Conservation (phyloP, 768 basidiomycete genomes). For the Calocybe gangraenosa region DNA sequence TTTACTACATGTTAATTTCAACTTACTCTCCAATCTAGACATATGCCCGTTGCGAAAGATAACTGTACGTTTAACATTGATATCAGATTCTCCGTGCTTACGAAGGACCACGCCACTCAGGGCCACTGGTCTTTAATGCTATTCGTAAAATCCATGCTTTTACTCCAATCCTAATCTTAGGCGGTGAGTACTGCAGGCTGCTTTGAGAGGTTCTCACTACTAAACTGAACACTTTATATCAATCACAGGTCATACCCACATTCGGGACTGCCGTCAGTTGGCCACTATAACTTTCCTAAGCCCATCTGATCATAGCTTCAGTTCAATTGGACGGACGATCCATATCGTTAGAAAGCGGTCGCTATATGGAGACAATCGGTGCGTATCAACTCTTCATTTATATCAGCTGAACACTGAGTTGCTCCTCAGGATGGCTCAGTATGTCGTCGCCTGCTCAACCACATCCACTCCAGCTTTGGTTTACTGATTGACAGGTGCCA, state of each 20-base stretch:
- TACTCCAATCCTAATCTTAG: conserved; percentile 83
- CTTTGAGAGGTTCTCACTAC: not conserved
- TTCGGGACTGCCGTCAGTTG: conserved; percentile 69
- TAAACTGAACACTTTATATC: not conserved
- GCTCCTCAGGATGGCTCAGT: conserved; percentile 59
- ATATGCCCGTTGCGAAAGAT: conserved; percentile 77
- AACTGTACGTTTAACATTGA: conserved; percentile 42
- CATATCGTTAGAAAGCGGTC: conserved; percentile 77
- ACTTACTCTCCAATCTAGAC: conserved; percentile 38
- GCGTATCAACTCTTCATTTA: conserved; percentile 11
- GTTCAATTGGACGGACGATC: conserved; percentile 70
- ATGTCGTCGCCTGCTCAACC: conserved; percentile 14
- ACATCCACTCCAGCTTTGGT: not conserved
- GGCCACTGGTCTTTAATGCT: conserved; percentile 69
- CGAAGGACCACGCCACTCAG: conserved; percentile 27
- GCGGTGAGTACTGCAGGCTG: conserved; percentile 37
- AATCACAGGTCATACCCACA: conserved; percentile 60
- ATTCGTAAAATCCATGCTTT: conserved; percentile 66
- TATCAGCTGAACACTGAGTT: not conserved
- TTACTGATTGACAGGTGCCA: conserved; percentile 32
- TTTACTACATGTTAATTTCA: not conserved
- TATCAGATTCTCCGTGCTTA: not conserved
- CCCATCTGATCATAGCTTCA: conserved; percentile 15
- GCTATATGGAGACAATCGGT: conserved; percentile 94
- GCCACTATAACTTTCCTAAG: not conserved